A percentile compares a stretch with the other conserved stretches of the same genome.
Evolutionary conservation across 2,329 filamentous ascomycete genomes (phyloP).

Genomic region (Cordyceps farinosa): DNA sequence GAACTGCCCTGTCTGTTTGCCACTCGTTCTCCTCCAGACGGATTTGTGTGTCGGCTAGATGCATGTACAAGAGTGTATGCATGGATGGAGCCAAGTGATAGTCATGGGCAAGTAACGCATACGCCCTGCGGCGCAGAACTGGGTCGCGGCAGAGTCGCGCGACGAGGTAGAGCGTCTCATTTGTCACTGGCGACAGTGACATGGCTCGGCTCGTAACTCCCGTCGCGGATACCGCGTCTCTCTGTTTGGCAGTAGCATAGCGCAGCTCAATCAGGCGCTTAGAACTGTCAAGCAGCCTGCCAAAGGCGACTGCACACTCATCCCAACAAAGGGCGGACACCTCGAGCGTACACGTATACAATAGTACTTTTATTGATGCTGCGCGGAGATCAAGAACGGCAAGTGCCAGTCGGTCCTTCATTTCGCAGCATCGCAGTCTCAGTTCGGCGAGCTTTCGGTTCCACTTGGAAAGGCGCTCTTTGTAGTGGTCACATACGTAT

Average conservation of each 20-base stretch:
- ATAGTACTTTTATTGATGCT: background rate
- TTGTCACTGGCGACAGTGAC: background rate
- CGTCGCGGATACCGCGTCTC: background rate
- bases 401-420: background rate
- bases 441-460: background rate
- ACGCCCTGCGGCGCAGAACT: background rate
- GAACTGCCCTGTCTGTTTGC: background rate
- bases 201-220: background rate
- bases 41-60: background rate
- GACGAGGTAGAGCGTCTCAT: background rate
- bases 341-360: background rate
- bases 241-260: background rate
- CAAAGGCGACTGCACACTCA: background rate
- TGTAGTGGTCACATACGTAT: background rate
- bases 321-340: background rate
- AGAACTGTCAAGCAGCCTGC: background rate
- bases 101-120: background rate
- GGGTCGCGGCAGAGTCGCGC: background rate
- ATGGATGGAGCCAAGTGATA: background rate
- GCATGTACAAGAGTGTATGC: background rate
- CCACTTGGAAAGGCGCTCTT: background rate
- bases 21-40: conserved; percentile 18
- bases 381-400: background rate
- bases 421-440: background rate
- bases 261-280: conserved; percentile 1